Evolutionary conservation across 1,284 basidiomycete species (phyloP).

Genomic region (Cerioporus squamosus): DNA sequence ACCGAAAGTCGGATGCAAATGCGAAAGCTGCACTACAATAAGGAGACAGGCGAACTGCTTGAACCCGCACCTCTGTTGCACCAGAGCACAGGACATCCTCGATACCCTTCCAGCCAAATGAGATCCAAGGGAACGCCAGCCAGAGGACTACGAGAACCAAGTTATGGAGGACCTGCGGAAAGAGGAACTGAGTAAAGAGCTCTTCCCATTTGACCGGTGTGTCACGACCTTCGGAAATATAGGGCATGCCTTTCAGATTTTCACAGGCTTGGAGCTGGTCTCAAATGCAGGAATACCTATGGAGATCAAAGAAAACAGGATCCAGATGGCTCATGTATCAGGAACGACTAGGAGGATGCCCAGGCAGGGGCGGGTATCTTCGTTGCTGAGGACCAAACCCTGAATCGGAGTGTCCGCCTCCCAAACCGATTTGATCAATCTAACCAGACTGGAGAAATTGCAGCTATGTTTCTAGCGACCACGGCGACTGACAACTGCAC

Average conservation of each 20-base stretch:
- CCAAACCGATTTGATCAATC: background rate
- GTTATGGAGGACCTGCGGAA: background rate
- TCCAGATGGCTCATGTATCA: conserved; percentile 33
- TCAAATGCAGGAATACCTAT: background rate
- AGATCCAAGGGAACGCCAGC: conserved; percentile 7
- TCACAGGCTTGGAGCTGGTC: background rate
- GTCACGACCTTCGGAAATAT: background rate
- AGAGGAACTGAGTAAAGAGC: background rate
- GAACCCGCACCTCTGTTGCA: background rate
- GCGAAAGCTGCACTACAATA: too few species aligned
- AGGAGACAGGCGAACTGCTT: background rate
- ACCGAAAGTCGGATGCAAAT: too few species aligned
- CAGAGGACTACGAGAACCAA: conserved; percentile 7
- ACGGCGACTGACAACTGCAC: background rate
- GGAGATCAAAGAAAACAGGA: accelerated
- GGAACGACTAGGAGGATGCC: conserved; percentile 21
- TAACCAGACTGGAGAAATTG: conserved; percentile 20
- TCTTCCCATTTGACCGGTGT: background rate
- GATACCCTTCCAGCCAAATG: conserved; percentile 10
- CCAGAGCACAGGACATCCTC: background rate
- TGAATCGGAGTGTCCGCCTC: conserved; percentile 2
- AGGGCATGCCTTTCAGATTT: background rate
- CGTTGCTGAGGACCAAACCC: background rate
- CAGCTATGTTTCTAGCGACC: background rate
- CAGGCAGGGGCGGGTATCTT: conserved; percentile 18